Conservation (phyloP, 352 stramenopile species). For the Globisporangium polare region DNA sequence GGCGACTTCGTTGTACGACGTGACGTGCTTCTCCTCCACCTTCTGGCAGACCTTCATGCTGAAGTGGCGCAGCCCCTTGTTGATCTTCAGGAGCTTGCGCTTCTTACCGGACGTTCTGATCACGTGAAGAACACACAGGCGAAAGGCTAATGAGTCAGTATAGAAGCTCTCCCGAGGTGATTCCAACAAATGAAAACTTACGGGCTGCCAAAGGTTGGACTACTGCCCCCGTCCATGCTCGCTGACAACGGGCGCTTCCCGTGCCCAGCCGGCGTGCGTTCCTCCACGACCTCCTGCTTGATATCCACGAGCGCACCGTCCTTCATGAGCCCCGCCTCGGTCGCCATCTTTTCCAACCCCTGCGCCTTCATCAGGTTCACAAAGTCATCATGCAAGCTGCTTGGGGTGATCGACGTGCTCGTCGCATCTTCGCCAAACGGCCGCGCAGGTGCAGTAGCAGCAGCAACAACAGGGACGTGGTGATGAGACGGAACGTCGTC, state of each 20-base stretch:
- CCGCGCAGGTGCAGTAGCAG: constrained; percentile 4
- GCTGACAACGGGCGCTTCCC: constrained; percentile 27
- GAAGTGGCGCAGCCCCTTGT: constrained; percentile 93
- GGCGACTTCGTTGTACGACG: constrained; percentile 94
- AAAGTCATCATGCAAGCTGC: constrained; percentile 84
- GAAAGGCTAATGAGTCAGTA: not conserved
- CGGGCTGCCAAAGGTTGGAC: constrained; percentile 58
- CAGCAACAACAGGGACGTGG: not conserved
- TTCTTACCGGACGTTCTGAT: constrained; percentile 64
- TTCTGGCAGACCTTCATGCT: constrained; percentile 96
- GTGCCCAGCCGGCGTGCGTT: constrained; percentile 5
- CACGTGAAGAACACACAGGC: not conserved
- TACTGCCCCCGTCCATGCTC: constrained; percentile 25
- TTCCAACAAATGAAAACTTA: constrained; percentile 21
- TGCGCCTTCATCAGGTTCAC: constrained; percentile 85
- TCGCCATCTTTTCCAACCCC: constrained; percentile 81
- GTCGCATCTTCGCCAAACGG: constrained; percentile 39
- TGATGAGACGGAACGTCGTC: constrained; percentile 21
- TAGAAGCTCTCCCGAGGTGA: not conserved
- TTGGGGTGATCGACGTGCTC: constrained; percentile 42
- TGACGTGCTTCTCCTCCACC: constrained; percentile 95
- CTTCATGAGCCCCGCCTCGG: constrained; percentile 68
- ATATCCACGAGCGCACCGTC: constrained; percentile 64
- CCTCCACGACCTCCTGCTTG: constrained; percentile 32
- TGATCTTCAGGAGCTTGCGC: constrained; percentile 81